Evolutionary conservation across 352 stramenopile genomes (phyloP).

Genomic region (Phytophthora lateralis): DNA sequence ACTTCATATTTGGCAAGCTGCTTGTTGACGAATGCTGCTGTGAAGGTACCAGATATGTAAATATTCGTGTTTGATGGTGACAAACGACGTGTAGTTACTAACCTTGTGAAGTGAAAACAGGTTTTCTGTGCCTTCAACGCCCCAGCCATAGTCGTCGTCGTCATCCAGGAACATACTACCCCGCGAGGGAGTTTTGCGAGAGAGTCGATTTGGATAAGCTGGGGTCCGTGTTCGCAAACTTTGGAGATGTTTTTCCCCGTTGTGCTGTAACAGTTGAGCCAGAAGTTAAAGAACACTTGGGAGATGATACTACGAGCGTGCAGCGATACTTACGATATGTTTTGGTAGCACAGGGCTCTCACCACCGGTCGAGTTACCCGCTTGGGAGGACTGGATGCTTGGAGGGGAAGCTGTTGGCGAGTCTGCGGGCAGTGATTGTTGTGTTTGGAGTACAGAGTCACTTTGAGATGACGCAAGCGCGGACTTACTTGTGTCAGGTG

Average conservation of each 20-base stretch:
- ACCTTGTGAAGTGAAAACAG: conserved; percentile 43
- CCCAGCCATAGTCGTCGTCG: conserved; percentile 10
- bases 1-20: conserved; percentile 36
- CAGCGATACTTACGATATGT: conserved; percentile 27
- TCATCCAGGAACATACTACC: conserved; percentile 6
- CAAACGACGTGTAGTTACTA: conserved; percentile 3
- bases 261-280: conserved; percentile 22
- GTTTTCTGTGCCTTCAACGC: conserved; percentile 2
- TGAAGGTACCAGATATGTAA: conserved; percentile 1
- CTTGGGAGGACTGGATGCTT: neutral
- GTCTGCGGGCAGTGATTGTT: neutral
- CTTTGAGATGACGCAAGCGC: conserved; percentile 7
- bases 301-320: neutral
- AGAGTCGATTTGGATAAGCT: conserved; percentile 30
- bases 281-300: neutral
- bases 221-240: conserved; percentile 45
- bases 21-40: conserved; percentile 3
- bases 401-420: neutral
- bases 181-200: conserved; percentile 27
- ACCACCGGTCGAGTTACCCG: conserved; percentile 1
- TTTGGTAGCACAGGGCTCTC: conserved; percentile 27
- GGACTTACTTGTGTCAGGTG: neutral
- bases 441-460: conserved; percentile 17
- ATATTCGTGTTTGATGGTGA: neutral
- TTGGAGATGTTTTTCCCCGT: conserved; percentile 37